A percentile compares a stretch with the other conserved stretches of the same genome.
These are phyloP conservation scores for Xylariaceae sp. DNA, from an alignment of 2,329 filamentous ascomycete species.

Conservation along the genomic window DNA sequence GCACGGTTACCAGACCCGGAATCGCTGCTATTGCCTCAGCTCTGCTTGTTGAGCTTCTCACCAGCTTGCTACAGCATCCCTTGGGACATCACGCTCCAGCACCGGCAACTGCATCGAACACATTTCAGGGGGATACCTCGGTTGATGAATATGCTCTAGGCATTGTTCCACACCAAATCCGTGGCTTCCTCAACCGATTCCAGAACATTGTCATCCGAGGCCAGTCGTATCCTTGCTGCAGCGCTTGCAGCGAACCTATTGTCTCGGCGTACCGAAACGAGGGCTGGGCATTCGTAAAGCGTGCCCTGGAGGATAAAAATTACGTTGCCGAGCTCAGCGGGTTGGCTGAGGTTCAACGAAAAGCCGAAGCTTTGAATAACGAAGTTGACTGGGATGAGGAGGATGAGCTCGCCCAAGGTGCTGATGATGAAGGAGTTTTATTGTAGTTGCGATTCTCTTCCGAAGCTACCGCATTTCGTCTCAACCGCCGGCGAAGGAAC, in stretches of 20 bases:
- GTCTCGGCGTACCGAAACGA: constrained; percentile 60
- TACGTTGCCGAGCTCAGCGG: constrained; percentile 66
- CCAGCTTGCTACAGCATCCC: constrained; percentile 83
- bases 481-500: constrained; percentile 19
- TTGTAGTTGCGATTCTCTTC: constrained; percentile 27
- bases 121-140: constrained; percentile 45
- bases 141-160: constrained; percentile 54
- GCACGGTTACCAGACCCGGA: constrained; percentile 91
- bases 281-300: constrained; percentile 72
- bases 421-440: constrained; percentile 32
- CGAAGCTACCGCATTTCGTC: constrained; percentile 19
- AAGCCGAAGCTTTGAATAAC: constrained; percentile 27
- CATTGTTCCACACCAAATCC: constrained; percentile 72
- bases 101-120: constrained; percentile 38
- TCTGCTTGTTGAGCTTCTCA: constrained; percentile 81
- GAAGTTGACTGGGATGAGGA: constrained; percentile 33
- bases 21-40: constrained; percentile 89
- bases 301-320: constrained; percentile 66
- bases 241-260: constrained; percentile 68
- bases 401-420: constrained; percentile 24
- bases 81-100: constrained; percentile 57
- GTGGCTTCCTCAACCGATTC: constrained; percentile 70
- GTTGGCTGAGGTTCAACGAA: constrained; percentile 31
- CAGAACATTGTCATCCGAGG: constrained; percentile 68
- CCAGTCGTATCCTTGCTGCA: constrained; percentile 73